Percentiles rank a stretch among this genome's conserved stretches.
Evolutionary conservation across 2,329 filamentous ascomycete species (phyloP).

Genomic region (Fusarium euwallaceae): DNA sequence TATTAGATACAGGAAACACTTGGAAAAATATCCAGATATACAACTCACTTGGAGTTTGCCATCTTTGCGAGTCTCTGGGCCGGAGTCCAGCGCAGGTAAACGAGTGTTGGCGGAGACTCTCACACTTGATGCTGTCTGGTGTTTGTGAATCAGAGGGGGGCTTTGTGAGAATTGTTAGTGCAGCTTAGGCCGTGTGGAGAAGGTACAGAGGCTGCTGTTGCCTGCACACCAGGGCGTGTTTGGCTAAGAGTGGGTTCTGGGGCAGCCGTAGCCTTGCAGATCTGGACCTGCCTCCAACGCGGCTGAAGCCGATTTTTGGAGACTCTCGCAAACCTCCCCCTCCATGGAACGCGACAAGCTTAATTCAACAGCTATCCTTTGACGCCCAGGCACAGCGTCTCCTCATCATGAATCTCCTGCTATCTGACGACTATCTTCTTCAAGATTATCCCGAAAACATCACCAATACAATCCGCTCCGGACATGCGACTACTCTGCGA

Average conservation of each 20-base stretch:
- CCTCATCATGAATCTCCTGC: constrained; percentile 67
- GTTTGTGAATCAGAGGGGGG: constrained; percentile 40
- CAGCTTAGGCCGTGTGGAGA: constrained; percentile 29
- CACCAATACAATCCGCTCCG: constrained; percentile 84
- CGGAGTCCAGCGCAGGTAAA: constrained; percentile 5
- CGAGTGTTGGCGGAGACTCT: constrained; percentile 6
- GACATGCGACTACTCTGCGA: constrained; percentile 76
- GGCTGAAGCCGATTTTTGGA: constrained; percentile 45
- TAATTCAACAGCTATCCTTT: constrained; percentile 11
- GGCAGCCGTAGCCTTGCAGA: constrained; percentile 52
- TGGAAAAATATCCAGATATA: background rate
- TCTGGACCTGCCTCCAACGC: constrained; percentile 35
- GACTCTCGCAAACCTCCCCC: constrained; percentile 28
- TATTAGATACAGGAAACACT: constrained; percentile 26
- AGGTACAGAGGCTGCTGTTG: constrained; percentile 18
- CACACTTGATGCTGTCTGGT: constrained; percentile 22
- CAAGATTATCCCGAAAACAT: constrained; percentile 93
- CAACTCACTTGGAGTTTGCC: constrained; percentile 69
- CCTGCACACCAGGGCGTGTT: constrained; percentile 28
- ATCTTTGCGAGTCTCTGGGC: constrained; percentile 50
- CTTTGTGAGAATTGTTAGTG: constrained; percentile 48
- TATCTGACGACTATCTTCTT: constrained; percentile 73
- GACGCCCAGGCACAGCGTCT: background rate
- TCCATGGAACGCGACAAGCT: constrained; percentile 38
- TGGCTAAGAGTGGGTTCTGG: background rate